Percentiles rank a stretch among this genome's conserved stretches.
phyloP scores from a whole-genome alignment of 768 basidiomycete species.

The Hygrophorus russula region DNA sequence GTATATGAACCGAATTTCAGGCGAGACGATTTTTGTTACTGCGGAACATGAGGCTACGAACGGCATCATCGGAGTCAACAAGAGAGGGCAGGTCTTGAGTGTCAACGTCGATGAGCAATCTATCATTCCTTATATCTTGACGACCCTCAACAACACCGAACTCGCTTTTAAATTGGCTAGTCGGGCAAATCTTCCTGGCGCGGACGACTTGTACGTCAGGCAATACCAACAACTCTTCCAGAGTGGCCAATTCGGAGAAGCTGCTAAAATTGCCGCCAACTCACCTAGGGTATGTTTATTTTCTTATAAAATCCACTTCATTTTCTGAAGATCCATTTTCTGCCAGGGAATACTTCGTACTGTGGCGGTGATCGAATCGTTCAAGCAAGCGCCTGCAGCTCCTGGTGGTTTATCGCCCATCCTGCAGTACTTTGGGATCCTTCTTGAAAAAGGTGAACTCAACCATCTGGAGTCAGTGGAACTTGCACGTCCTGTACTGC shows the following conservation, averaged over 20 bases:
- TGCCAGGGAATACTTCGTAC: slow-evolving; percentile 87
- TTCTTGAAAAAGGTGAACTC: slow-evolving; percentile 97
- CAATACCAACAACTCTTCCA: slow-evolving; percentile 91
- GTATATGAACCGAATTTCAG: slow-evolving; percentile 99
- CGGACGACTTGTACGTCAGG: slow-evolving; percentile 90
- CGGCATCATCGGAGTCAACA: slow-evolving; percentile 98
- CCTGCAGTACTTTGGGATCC: slow-evolving; percentile 94
- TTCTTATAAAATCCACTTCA: background rate
- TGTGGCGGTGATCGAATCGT: slow-evolving; percentile 89
- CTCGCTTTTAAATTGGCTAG: slow-evolving; percentile 97
- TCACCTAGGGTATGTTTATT: slow-evolving; percentile 67
- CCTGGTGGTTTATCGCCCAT: slow-evolving; percentile 91
- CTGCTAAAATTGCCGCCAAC: slow-evolving; percentile 96
- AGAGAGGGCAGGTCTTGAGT: slow-evolving; percentile 96
- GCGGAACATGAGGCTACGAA: slow-evolving; percentile 89
- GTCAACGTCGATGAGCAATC: slow-evolving; percentile 96
- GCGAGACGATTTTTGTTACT: slow-evolving; percentile 98
- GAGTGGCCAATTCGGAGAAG: slow-evolving; percentile 81
- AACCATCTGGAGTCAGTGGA: slow-evolving; percentile 95
- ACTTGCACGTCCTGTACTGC: slow-evolving; percentile 88
- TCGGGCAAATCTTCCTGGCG: slow-evolving; percentile 91
- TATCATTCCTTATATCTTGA: slow-evolving; percentile 89
- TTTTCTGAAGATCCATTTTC: slow-evolving; percentile 5
- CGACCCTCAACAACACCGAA: slow-evolving; percentile 91
- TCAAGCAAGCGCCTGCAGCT: slow-evolving; percentile 89